A percentile compares a stretch with the other conserved stretches of the same genome.
Conservation (phyloP, 2,329 filamentous ascomycete species). For the Aureobasidium sp. region DNA sequence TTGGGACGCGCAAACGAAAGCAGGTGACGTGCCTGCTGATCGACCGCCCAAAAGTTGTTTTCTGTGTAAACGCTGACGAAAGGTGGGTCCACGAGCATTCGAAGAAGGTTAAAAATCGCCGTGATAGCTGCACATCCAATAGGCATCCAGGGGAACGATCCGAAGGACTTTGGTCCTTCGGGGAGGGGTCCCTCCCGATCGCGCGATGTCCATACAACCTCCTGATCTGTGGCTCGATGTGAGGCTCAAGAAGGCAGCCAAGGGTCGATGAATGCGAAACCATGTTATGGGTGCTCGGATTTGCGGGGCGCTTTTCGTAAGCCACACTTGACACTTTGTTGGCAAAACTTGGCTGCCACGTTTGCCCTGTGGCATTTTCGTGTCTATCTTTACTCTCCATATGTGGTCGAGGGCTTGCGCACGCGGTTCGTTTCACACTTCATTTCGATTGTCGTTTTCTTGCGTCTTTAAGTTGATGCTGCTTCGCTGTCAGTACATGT, state of each 20-base stretch:
- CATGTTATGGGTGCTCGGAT: constrained; percentile 2
- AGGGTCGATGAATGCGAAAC: neutral
- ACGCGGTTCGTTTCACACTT: neutral
- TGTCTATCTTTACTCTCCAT: constrained; percentile 1
- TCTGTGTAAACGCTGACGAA: constrained; percentile 6
- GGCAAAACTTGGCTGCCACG: constrained; percentile 12
- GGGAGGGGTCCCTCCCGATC: neutral
- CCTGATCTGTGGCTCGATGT: neutral
- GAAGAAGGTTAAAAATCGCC: neutral
- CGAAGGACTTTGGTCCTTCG: neutral
- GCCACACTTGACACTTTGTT: neutral
- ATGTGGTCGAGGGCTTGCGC: neutral
- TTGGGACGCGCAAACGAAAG: constrained; percentile 3
- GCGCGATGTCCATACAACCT: constrained; percentile 8
- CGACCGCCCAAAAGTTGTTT: neutral
- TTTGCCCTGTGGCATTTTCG: neutral
- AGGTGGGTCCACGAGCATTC: neutral
- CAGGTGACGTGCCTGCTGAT: constrained; percentile 12
- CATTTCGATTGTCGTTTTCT: constrained; percentile 7
- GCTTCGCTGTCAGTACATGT: neutral
- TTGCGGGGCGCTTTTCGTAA: neutral
- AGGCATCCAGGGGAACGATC: neutral
- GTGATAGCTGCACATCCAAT: neutral
- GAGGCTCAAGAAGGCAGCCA: neutral
- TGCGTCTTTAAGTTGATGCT: neutral